Base-by-base conservation (phyloP, 371 early-diverging fungal genomes). In the Mucor lusitanicus region DNA sequence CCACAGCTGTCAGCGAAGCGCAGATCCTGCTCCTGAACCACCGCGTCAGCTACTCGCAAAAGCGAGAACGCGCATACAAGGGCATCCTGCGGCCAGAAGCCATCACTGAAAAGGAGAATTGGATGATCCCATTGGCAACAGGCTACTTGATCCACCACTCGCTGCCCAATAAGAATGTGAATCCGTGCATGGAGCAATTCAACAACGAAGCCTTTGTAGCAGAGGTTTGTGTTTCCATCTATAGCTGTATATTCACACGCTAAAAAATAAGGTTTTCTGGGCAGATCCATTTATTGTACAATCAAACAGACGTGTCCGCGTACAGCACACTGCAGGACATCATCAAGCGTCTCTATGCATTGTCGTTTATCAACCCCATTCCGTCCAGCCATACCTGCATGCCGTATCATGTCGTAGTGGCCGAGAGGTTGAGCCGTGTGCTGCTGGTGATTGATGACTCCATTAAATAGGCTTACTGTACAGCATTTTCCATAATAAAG, bases 41-140 rank as follows among this genome's bases (percentile, higher is more conserved):
- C 59, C 77, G 83, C 1, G 70, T 80, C 7, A 74, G 79, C 3
- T 68, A 78, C 28, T 74, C 79, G 21, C 69, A 76, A 8, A 69
- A 78, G 21, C 69, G 75, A 44, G 68, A 71, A 13, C 63, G 74
- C 15, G 59, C 72, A 11, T 70, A 59, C 8, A 56, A 68, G 23
- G 68, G 71, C 15, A 68, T 71, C 6, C 46, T 74, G 1, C 37
- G 53, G 13, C 64, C 39, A 27, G 71, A 61, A 21, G 63, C 61
- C 6, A 40, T 66, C 46, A 39, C 72, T 11, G 61, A 61, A 44
- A 55, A 56, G 53, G 76, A 71, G 56, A 67, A 59, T 21, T 74
- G 79, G 70, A 77, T 83, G 44, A 58, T 76, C 3, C 83, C 83
- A 6, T 69, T 83, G 28, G 76, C 83, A 4, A 83, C 74, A 28